Evolutionary conservation across 176 grass and related monocot genomes (phyloP), one percentile per base, ranked within the genome.

Genomic region (Areca catechu): DNA sequence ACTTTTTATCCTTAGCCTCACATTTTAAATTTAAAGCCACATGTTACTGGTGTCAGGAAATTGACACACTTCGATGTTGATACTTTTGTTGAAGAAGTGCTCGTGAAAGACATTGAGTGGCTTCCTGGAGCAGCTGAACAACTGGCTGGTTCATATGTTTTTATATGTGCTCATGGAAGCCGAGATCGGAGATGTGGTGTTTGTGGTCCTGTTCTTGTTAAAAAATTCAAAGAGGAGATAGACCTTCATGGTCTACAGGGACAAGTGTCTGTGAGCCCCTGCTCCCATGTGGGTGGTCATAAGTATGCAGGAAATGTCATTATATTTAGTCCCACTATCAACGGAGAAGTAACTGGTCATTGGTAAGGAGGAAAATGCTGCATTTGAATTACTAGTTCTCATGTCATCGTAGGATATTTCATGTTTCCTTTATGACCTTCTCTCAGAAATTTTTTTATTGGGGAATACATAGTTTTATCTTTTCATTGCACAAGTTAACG

Each of bases 281-380:
- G 93, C 58, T 92, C 93, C 55, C 93, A 98, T 1, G 75, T 98
- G 70, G 93, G 93, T 63, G 88, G 93, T 37, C 93, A 98, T 72
- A 92, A 98, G 47, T 98, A 98, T 72, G 93, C 93, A 67, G 93
- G 88, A 78, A 98, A 98, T 61, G 78, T 98, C 27, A 84, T 98
- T 52, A 88, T 98, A 77, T 98, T 89, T 66, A 84, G 76, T 50
- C 63, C 75, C 48, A 60, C 61, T 76, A 56, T 56, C 1, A 76
- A 72, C 60, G 84, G 81, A 61, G 93, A 85, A 62, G 73, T 92
- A 19, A 68, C 78, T 68, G 87, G 93, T 58, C 88, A 98, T 85
- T 98, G 93, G 93, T 98, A 88, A 75, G 87, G 20, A 73, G 27
- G 53, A 53, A 48, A 5, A 61, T 29, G 54, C 23, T 50, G 48